Evolutionary conservation across 2,329 filamentous ascomycete species (phyloP).

Genomic region (Anthostomella pinea): DNA sequence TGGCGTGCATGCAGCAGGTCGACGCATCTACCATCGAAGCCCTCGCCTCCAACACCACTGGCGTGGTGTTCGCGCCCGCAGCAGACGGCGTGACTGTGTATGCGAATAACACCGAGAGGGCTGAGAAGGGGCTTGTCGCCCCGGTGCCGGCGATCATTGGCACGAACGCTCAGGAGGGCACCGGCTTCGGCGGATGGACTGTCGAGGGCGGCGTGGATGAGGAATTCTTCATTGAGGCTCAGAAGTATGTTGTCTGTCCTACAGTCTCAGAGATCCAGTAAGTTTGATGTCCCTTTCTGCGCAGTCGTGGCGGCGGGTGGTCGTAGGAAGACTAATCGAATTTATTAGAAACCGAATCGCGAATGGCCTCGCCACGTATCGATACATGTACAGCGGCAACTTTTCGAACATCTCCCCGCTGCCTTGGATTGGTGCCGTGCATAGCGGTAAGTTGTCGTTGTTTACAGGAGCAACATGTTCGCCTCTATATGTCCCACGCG

Average conservation of each 20-base stretch:
- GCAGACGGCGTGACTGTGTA: constrained; percentile 11
- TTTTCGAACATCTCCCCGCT: constrained; percentile 34
- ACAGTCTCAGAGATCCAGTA: constrained; percentile 6
- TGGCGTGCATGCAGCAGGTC: constrained; percentile 25
- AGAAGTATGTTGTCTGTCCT: constrained; percentile 6
- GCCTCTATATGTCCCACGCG: no score
- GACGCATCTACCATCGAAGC: constrained; percentile 13
- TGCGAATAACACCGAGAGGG: constrained; percentile 8
- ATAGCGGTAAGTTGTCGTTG: constrained; percentile 27
- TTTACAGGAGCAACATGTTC: no score
- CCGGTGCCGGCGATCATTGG: constrained; percentile 26
- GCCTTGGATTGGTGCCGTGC: constrained; percentile 31
- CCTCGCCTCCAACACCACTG: constrained; percentile 6
- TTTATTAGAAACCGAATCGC: neutral
- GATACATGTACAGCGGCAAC: constrained; percentile 36
- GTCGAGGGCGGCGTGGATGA: constrained; percentile 10
- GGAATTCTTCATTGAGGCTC: neutral
- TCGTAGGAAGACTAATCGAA: no score
- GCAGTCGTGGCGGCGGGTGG: no score
- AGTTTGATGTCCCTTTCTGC: neutral
- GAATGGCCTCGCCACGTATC: constrained; percentile 26
- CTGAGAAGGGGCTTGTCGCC: constrained; percentile 7
- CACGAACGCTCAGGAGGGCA: constrained; percentile 26
- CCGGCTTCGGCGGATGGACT: constrained; percentile 16
- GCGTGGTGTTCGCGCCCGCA: constrained; percentile 3